Evolutionary conservation across 1,284 basidiomycete species (phyloP), one percentile per base, ranked within the genome.

Genomic region (Tilletia setariae): DNA sequence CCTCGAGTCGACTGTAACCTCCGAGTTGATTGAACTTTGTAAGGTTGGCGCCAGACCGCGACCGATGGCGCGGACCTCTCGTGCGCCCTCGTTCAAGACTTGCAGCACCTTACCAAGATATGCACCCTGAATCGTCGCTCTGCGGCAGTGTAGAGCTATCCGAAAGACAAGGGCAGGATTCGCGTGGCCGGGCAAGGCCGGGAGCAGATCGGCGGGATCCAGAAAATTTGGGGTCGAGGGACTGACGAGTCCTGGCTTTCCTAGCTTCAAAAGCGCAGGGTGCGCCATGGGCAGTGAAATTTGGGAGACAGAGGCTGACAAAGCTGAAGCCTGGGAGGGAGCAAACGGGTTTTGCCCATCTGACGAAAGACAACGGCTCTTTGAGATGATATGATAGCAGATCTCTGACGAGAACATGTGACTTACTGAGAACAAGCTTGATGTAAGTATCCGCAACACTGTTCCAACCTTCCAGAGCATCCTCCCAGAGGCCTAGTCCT

Each of bases 391-490:
- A 21, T 9, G 21, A 21, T 11, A 9, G 21, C 8, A 7, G 9
- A 13, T 7, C 9, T 9, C 49, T 51, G 43, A 51, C 11, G n/a
- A 51, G 49, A 9, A 21, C 21, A 21, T 8, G 49, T 7, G 6
- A 61, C 56, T 13, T 21, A 61, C 56, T 16, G n/a, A 61, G 56
- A 19, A 61, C 56, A 30, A 61, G 56, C 16, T 30, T 32, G 28
- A 61, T 61, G 28, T 61, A 61, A 15, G 56, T 61, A 7, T 61
- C 56, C 9, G 56, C 56, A 15, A 61, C 56, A 30, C 56, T 61
- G 28, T 61, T 61, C 56, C 56, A 61, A 2, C 56, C 56, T 16
- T 61, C 56, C 15, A 61, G 28, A 1, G 64, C 64, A 65, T 65
- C 64, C 23, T 65, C 64, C 64, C 40, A 51, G 1, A 65, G 23